phyloP scores from a whole-genome alignment of 345 rosid genomes.

The Rhizophora apiculata region DNA sequence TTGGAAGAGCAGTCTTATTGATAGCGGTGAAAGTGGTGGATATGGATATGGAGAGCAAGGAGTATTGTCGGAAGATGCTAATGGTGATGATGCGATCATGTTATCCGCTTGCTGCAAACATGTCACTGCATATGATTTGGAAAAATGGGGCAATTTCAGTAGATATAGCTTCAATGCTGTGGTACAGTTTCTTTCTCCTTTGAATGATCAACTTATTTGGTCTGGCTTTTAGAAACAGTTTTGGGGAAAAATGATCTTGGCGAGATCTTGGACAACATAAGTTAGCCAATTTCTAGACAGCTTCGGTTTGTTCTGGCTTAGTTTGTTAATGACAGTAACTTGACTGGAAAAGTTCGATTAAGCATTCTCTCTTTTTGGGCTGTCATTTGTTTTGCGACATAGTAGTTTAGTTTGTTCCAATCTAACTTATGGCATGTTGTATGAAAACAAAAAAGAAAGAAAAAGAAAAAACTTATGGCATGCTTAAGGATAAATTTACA shows the following conservation, averaged over 20 bases:
- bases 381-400: too few species aligned
- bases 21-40: background rate
- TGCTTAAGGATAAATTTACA: too few species aligned
- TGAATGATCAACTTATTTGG: background rate
- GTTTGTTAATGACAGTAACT: too few species aligned
- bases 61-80: constrained; percentile 24
- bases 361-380: too few species aligned
- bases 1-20: constrained; percentile 18
- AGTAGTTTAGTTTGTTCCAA: too few species aligned
- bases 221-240: background rate
- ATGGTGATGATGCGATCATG: constrained; percentile 51
- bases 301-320: too few species aligned
- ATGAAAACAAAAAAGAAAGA: too few species aligned
- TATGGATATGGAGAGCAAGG: constrained; percentile 26
- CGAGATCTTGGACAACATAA: background rate
- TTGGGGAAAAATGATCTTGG: background rate
- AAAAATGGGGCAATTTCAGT: constrained; percentile 68
- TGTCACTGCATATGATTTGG: constrained; percentile 87
- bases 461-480: too few species aligned
- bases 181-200: constrained; percentile 37
- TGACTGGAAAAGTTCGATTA: too few species aligned
- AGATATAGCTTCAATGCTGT: constrained; percentile 86
- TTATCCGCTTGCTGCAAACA: constrained; percentile 96
- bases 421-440: too few species aligned
- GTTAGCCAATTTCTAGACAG: background rate